Evolutionary conservation across 2,329 filamentous ascomycete species (phyloP), one percentile per base, ranked within the genome.

Genomic region (Orbilia oligospora): DNA sequence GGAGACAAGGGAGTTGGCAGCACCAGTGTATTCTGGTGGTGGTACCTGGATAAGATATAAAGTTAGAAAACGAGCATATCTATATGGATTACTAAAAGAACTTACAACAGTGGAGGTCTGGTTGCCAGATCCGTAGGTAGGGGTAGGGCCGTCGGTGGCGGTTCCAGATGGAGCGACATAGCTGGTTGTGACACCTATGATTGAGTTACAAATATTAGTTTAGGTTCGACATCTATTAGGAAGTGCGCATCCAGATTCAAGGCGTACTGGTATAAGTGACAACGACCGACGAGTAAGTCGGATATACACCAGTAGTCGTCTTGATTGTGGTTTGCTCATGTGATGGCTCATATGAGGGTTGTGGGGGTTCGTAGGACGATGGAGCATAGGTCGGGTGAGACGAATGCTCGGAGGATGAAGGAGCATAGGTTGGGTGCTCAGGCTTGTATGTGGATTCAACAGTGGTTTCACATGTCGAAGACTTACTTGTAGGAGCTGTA

Each of bases 21-120:
- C 58, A 66, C 76, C 76, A 9, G 76, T 79, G 49, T 70, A 75
- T 27, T 44, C 24, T 44, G 76, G 76, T 67, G 76, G 76, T 70
- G 71, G 70, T 38, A 56, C 48, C 76, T 79, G 53, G 10, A 55
- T 18, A 51, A 41, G 12, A 38, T 14, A n/a, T n/a, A n/a, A n/a
- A n/a, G 18, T 48, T 55, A 66, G 46, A 18, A 33, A 5, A 24
- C 9, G 33, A 20, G 44, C 46, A 51, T 41, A 27, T 5, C n/a
- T 20, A 53, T 55, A 64, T 24, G 3, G 16, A 10, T 4, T n/a
- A n/a, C 30, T n/a, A 41, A 10, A 9, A 18, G 33, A 33, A 66
- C 71, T 71, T 75, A 75, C 76, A 61, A 27, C 65, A 69, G 44
- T 18, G 14, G 65, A 67, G 41, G 76, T 70, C 18, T 58, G 27